Conservation (phyloP, 768 basidiomycete genomes). For the Naganishia vaughanmartiniae region DNA sequence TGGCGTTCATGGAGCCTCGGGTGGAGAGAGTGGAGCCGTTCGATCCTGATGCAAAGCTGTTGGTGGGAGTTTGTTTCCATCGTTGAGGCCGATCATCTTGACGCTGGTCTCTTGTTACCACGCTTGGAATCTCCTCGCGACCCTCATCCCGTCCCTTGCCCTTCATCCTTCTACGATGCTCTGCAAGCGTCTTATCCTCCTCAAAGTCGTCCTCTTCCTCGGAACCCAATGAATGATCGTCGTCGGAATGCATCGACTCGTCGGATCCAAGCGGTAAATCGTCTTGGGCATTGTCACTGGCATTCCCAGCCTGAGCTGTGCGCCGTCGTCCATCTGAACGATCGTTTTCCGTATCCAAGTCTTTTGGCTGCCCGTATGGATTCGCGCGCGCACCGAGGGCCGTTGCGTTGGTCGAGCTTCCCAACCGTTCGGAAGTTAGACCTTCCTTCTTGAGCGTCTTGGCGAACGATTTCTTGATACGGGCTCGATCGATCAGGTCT, state of each 20-base stretch:
- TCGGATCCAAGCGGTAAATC: neutral
- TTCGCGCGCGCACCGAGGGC: constrained; percentile 3
- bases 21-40: neutral
- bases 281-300: constrained; percentile 24
- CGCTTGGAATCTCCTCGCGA: neutral
- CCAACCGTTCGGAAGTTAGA: constrained; percentile 69
- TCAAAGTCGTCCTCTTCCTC: constrained; percentile 22
- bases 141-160: constrained; percentile 19
- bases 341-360: constrained; percentile 25
- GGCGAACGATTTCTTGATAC: constrained; percentile 56
- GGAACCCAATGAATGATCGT: constrained; percentile 50
- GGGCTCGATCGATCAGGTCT: constrained; percentile 47
- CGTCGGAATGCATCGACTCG: constrained; percentile 52
- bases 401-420: constrained; percentile 51
- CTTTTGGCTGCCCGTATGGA: constrained; percentile 25
- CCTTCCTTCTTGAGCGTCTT: constrained; percentile 77
- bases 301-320: constrained; percentile 33
- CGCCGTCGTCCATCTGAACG: constrained; percentile 35
- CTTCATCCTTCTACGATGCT: constrained; percentile 15
- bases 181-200: constrained; percentile 4
- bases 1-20: neutral
- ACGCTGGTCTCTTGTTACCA: neutral
- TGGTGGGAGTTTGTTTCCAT: neutral
- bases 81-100: neutral
- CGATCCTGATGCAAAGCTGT: neutral